Base-by-base conservation (phyloP, 805 yeast genomes). In the Nakazawaea wickerhamii region DNA sequence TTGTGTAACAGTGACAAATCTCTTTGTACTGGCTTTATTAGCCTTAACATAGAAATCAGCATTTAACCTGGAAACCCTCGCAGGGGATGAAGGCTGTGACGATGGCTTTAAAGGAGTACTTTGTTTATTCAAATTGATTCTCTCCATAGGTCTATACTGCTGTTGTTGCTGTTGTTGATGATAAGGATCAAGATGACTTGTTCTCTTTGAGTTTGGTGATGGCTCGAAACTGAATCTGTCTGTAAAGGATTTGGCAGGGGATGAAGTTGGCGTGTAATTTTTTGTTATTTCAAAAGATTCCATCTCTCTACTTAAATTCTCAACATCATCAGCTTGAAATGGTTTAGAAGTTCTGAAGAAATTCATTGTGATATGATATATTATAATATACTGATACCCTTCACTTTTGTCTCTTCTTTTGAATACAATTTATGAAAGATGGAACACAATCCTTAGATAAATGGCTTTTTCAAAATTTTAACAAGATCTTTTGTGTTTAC, bases 1-100 rank as follows among this genome's bases (percentile, higher is more conserved):
- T 59, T 91, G 96, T 31, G 96, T 84, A 21, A 93, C 97, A 38
- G 89, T 84, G 7, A 90, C 95, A 46, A 87, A 67, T 47, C 99
- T 71, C 56, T 83, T 84, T 1, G 95, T 87, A 55, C 87, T 87
- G 39, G 84, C 81, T 35, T 77, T 73, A 45, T 77, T 73, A 5
- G 90, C 84, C 55, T 75, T 77, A 43, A 61, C 55, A 48, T 71
- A 68, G 52, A 81, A 79, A 21, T 78, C 84, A 28, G 60, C 52
- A 22, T 49, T 55, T 17, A 59, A 44, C 38, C 63, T 53, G 11
- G 48, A 36, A 10, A 55, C 55, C 10, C 58, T 49, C 5, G 26
- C 41, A 31, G 49, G 45, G 23, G 52, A 40, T 28, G 51, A 50
- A 11, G 57, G 42, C 18, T 51, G 59, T 18, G 58, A 49, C n/a